Evolutionary conservation across 2,329 filamentous ascomycete genomes (phyloP), one percentile per base, ranked within the genome.

Genomic region (Colletotrichum agaves): DNA sequence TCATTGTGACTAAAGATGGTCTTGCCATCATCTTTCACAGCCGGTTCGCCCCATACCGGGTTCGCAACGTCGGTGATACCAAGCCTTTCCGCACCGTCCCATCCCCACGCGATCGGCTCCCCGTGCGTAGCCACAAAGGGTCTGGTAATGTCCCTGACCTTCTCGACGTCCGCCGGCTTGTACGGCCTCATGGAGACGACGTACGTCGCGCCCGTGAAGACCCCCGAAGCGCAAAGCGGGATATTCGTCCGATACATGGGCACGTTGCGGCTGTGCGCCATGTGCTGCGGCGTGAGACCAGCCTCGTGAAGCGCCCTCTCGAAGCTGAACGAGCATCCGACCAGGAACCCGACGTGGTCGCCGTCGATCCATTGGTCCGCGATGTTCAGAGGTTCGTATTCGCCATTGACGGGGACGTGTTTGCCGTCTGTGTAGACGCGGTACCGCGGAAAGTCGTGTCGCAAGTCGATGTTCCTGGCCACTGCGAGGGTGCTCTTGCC

Each of bases 171-270:
- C 3, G 78, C 72, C 1, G 69, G 72, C 23, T 73, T 78, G 74
- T 90, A 91, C 2, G 86, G 82, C 44, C 89, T 79, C 89, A 91
- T 91, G 0, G 86, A 90, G 0, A 91, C 88, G 3, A 91, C 86
- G 67, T 84, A 87, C 0, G 82, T 86, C 0, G 79, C 79, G 1
- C 78, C 79, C 0, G 79, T 82, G 73, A 91, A 91, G 10, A 87
- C 81, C 0, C 88, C 88, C 0, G 88, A 82, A 0, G 88, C 84
- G 39, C 81, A 82, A 0, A 91, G 78, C 0, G 85, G 84, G 3
- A 89, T 77, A 4, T 73, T 83, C 0, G 88, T 89, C 15, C 84
- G 79, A 72, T 90, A 91, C 86, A 91, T 91, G 12, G 87, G 78
- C 2, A 90, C 86, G 66, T 86, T 87, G 33, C 84, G 80, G 43